Conservation (phyloP, 768 basidiomycete genomes). For the Pholiota molesta region DNA sequence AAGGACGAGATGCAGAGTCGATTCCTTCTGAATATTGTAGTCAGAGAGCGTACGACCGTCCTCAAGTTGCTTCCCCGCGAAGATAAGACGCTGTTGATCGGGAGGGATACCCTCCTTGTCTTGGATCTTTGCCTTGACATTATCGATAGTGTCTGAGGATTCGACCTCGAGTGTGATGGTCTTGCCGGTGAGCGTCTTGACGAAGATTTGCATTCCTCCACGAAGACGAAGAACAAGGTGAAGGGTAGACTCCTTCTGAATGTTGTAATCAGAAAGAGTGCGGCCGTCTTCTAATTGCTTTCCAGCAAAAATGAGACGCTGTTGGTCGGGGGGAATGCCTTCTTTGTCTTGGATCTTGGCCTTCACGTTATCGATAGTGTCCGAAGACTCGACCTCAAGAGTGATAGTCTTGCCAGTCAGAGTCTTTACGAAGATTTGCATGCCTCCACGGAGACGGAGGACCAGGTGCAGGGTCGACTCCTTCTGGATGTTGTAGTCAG, state of each 20-base stretch:
- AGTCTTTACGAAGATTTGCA: slow-evolving; percentile 92
- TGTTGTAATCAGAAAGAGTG: slow-evolving; percentile 83
- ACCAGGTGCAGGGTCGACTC: slow-evolving; percentile 85
- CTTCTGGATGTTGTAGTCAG: slow-evolving; percentile 92
- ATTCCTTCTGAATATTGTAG: slow-evolving; percentile 79
- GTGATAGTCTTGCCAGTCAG: slow-evolving; percentile 93
- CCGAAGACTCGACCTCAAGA: slow-evolving; percentile 89
- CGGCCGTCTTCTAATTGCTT: slow-evolving; percentile 96
- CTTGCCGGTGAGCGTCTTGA: slow-evolving; percentile 76
- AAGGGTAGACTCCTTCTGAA: slow-evolving; percentile 80
- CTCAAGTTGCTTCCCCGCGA: slow-evolving; percentile 79
- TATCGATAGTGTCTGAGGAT: slow-evolving; percentile 76
- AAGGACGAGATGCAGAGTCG: slow-evolving; percentile 59
- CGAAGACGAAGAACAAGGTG: slow-evolving; percentile 76
- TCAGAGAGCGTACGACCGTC: slow-evolving; percentile 79
- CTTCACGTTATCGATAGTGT: slow-evolving; percentile 92
- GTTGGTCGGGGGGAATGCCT: slow-evolving; percentile 85
- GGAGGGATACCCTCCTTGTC: slow-evolving; percentile 83
- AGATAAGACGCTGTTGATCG: slow-evolving; percentile 79
- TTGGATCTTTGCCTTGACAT: slow-evolving; percentile 78
- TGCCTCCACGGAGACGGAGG: slow-evolving; percentile 85
- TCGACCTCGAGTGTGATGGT: slow-evolving; percentile 79
- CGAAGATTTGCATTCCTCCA: slow-evolving; percentile 73
- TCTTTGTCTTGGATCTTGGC: slow-evolving; percentile 85
- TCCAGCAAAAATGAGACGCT: slow-evolving; percentile 90